Conservation (phyloP, 2,329 filamentous ascomycete species). For the Lasiodiplodia theobromae region DNA sequence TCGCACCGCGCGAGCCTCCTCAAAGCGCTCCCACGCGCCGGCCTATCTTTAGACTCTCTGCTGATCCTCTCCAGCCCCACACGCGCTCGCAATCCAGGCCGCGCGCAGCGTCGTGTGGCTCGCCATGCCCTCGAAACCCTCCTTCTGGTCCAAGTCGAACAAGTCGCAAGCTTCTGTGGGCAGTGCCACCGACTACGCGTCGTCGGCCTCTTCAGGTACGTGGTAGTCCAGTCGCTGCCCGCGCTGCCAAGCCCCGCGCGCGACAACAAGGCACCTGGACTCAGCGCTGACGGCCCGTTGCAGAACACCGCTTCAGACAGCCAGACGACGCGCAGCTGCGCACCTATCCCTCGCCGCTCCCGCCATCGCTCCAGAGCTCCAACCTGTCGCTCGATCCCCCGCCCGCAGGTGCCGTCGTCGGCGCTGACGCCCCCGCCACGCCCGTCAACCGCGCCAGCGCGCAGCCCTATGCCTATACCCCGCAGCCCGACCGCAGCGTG, state of each 20-base stretch:
- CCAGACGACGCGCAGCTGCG: conserved; percentile 28
- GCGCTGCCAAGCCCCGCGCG: conserved; percentile 34
- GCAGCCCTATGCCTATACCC: conserved; percentile 31
- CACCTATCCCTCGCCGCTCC: conserved; percentile 3
- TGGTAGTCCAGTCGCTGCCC: conserved; percentile 31
- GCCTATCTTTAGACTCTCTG: conserved; percentile 28
- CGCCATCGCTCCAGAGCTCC: conserved; percentile 27
- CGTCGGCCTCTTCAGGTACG: conserved; percentile 45
- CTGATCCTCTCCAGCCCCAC: conserved; percentile 30
- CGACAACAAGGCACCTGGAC: conserved; percentile 31
- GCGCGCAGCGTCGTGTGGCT: conserved; percentile 19
- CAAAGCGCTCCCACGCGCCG: conserved; percentile 16
- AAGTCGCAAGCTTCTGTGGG: conserved; percentile 48
- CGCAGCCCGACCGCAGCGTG: conserved; percentile 19
- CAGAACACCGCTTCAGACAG: conserved; percentile 27
- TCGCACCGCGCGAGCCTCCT: neutral
- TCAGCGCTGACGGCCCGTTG: conserved; percentile 15
- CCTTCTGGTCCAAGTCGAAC: conserved; percentile 47
- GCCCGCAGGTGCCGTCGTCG: conserved; percentile 31
- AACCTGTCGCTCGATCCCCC: conserved; percentile 41
- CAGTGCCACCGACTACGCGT: conserved; percentile 43
- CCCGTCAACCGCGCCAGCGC: conserved; percentile 35
- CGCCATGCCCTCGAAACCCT: conserved; percentile 47
- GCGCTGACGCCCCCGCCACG: conserved; percentile 34
- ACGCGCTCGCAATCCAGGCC: conserved; percentile 6